Percentiles rank a stretch among this genome's conserved stretches.
These are phyloP conservation scores for Cercis canadensis DNA, from an alignment of 306 rosid genomes.

Conservation along the genomic window DNA sequence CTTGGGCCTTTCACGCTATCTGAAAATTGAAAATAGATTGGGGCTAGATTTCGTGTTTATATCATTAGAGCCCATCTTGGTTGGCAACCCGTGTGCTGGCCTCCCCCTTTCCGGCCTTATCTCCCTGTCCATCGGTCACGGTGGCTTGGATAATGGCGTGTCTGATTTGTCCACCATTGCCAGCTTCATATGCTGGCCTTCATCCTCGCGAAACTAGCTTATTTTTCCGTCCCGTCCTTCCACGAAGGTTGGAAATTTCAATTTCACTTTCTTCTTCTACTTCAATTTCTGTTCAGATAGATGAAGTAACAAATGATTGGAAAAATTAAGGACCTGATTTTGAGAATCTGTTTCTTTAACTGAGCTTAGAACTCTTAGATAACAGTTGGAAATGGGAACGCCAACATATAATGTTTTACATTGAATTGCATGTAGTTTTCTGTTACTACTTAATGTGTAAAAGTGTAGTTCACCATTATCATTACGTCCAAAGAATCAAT, in stretches of 20 bases:
- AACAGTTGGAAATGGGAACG: too few relatives aligned
- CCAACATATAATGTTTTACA: too few relatives aligned
- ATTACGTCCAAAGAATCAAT: neutral
- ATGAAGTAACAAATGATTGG: neutral
- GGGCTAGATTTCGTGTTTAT: neutral
- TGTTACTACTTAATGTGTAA: too few relatives aligned
- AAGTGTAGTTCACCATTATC: too few relatives aligned
- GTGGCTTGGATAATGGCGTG: slow-evolving; percentile 43
- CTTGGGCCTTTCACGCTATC: neutral
- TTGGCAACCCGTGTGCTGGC: neutral
- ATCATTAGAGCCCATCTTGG: neutral
- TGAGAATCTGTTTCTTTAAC: neutral
- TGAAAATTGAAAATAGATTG: neutral
- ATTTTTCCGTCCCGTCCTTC: slow-evolving; percentile 33
- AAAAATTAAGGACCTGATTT: neutral
- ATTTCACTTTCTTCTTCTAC: slow-evolving; percentile 1
- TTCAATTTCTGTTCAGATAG: neutral
- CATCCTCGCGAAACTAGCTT: slow-evolving; percentile 30
- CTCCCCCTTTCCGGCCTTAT: neutral
- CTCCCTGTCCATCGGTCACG: neutral
- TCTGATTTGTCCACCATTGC: slow-evolving; percentile 23
- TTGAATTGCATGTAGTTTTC: too few relatives aligned
- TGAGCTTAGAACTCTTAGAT: too few relatives aligned
- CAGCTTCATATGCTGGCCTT: slow-evolving; percentile 28
- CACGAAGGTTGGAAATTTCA: slow-evolving; percentile 19